phyloP scores from a whole-genome alignment of 2,329 filamentous ascomycete species.

The Alternaria gaisen region DNA sequence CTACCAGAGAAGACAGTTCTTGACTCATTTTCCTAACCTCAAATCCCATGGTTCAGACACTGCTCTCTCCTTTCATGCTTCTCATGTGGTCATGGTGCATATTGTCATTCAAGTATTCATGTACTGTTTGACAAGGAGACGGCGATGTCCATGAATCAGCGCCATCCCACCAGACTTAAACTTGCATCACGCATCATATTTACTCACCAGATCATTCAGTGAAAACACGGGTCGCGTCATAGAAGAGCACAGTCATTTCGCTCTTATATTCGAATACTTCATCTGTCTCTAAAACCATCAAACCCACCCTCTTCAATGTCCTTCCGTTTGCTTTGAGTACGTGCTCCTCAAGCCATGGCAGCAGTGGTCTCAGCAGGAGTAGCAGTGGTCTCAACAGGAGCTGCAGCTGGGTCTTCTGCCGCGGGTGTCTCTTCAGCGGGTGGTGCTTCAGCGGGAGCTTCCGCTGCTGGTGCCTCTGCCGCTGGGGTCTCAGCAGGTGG shows the following conservation, averaged over 20 bases:
- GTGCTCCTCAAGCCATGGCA: not conserved
- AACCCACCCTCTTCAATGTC: not conserved
- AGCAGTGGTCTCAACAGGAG: not conserved
- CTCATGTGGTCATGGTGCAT: too few relatives aligned
- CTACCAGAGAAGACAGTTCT: too few relatives aligned
- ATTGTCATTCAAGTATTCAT: too few relatives aligned
- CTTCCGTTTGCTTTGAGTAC: not conserved
- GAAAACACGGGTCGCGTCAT: too few relatives aligned
- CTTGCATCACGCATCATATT: too few relatives aligned
- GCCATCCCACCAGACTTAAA: not conserved
- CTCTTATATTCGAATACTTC: not conserved
- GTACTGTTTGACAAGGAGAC: not conserved
- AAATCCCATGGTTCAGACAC: not conserved
- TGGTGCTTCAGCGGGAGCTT: not conserved
- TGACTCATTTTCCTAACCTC: not conserved
- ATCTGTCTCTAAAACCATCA: not conserved
- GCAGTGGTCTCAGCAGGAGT: not conserved
- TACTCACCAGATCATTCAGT: not conserved
- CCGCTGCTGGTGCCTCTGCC: not conserved
- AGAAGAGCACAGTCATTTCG: not conserved
- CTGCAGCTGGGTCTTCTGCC: not conserved
- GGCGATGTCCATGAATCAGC: not conserved
- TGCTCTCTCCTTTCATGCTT: not conserved
- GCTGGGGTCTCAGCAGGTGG: not conserved
- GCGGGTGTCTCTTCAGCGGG: not conserved